These are phyloP conservation scores for Pleurozium schreberi DNA, from an alignment of 225 moss, liverwort and hornwort species.

Conservation along the genomic window DNA sequence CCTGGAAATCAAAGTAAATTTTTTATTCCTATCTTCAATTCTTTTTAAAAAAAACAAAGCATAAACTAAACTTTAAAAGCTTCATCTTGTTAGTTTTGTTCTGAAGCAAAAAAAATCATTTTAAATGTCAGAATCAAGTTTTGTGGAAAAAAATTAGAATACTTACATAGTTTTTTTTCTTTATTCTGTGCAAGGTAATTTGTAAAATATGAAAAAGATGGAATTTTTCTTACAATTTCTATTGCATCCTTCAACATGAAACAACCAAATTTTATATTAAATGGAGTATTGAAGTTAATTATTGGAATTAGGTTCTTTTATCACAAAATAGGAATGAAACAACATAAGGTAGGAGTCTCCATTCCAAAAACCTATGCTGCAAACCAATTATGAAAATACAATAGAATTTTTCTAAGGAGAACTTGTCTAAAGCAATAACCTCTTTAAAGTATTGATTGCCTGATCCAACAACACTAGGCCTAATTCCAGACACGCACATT, in stretches of 20 bases:
- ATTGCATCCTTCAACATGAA: neutral
- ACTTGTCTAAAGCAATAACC: no score
- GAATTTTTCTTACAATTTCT: neutral
- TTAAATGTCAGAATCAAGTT: neutral
- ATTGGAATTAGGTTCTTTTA: no score
- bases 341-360: no score
- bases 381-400: no score
- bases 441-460: no score
- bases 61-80: neutral
- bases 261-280: neutral
- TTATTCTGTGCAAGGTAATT: neutral
- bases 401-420: no score
- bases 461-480: no score
- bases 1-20: no score
- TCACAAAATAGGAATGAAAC: no score
- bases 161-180: neutral
- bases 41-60: rapidly evolving
- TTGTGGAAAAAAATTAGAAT: neutral
- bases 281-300: no score
- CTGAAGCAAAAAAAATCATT: neutral
- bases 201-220: neutral
- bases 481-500: no score
- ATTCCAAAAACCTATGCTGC: no score
- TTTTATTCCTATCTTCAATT: neutral
- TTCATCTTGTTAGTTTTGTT: neutral